Evolutionary conservation across 1,284 basidiomycete genomes (phyloP).

Genomic region (Inonotus hispidus): DNA sequence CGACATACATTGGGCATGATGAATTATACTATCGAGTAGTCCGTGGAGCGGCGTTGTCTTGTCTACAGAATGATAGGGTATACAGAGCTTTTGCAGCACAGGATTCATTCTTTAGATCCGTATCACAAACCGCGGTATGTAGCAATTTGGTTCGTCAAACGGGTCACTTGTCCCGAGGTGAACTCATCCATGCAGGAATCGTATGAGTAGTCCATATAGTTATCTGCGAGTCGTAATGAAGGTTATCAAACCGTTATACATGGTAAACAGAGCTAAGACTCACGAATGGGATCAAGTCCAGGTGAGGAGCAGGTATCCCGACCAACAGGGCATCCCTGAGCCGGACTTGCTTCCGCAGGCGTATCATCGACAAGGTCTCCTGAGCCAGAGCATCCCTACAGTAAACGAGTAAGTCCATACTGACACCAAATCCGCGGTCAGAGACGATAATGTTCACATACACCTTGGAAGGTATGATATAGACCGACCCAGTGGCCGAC

Average conservation of each 20-base stretch:
- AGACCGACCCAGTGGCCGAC: conserved; percentile 36
- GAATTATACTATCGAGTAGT: too few relatives aligned
- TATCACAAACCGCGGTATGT: neutral
- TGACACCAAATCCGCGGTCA: neutral
- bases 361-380: conserved; percentile 46
- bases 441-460: neutral
- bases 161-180: conserved; percentile 29
- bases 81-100: neutral
- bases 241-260: neutral
- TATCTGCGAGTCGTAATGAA: conserved; percentile 25
- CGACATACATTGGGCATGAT: too few relatives aligned
- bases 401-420: neutral
- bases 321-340: conserved; percentile 40
- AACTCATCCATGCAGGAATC: conserved; percentile 45
- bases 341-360: conserved; percentile 38
- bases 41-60: too few relatives aligned
- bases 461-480: conserved; percentile 40
- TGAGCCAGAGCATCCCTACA: conserved; percentile 32
- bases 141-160: conserved; percentile 1
- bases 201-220: conserved; percentile 41
- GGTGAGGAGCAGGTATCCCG: conserved; percentile 41
- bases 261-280: conserved; percentile 25
- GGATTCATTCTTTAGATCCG: neutral
- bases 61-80: too few relatives aligned
- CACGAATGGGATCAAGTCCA: conserved; percentile 42